phyloP scores from a whole-genome alignment of 2,329 filamentous ascomycete species.

The Arthrobotrys sinensis region DNA sequence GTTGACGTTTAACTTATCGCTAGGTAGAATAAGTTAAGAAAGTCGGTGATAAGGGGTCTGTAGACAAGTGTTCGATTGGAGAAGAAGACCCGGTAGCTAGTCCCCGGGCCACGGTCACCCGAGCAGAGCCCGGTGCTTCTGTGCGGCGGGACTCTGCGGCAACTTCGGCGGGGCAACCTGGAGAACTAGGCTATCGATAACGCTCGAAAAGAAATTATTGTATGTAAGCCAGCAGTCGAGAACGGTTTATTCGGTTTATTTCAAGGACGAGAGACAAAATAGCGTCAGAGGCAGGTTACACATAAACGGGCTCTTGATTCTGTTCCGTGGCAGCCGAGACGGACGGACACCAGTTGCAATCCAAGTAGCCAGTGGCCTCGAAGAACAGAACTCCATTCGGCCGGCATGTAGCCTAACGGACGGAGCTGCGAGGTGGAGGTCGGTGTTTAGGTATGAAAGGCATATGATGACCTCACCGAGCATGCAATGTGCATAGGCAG shows the following conservation, averaged over 20 bases:
- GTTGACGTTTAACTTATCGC: background rate
- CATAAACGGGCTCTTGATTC: background rate
- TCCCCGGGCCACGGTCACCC: background rate
- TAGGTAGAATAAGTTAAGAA: background rate
- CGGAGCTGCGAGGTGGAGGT: background rate
- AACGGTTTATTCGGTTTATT: background rate
- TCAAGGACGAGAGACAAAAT: constrained; percentile 24
- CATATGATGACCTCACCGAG: constrained; percentile 48
- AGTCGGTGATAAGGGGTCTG: constrained; percentile 6
- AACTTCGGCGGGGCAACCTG: background rate
- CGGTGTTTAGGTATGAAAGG: background rate
- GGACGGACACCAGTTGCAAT: constrained; percentile 9
- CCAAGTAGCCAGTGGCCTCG: background rate
- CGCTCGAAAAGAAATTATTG: background rate
- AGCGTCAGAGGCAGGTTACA: constrained; percentile 32
- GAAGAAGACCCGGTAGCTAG: background rate
- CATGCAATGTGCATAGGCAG: constrained; percentile 25
- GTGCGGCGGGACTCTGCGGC: constrained; percentile 9
- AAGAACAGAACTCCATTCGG: constrained; percentile 9
- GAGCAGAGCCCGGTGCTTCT: constrained; percentile 12
- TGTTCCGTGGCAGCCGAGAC: constrained; percentile 36
- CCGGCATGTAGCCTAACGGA: constrained; percentile 20
- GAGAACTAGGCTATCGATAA: constrained; percentile 19
- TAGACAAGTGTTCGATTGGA: background rate
- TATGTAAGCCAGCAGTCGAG: too few relatives aligned